Base-by-base conservation (phyloP, 1,284 basidiomycete genomes). In the Marasmius tenuissimus region DNA sequence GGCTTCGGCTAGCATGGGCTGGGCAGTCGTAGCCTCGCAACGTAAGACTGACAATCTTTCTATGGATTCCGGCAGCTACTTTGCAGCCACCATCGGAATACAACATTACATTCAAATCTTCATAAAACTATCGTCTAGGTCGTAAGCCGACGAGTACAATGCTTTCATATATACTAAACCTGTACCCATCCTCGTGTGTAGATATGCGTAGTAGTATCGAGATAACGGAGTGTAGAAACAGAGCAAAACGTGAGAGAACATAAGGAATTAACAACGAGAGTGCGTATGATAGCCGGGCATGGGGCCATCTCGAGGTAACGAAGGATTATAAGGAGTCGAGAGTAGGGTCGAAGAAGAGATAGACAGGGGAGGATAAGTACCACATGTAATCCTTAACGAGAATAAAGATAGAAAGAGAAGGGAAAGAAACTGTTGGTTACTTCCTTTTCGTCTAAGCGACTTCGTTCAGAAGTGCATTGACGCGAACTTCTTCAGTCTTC, bases 401-500 rank as follows among this genome's bases (percentile, higher is more conserved):
- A 33, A 33, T 49, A 49, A 33, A 37, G 14, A 35, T 5, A 48
- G 27, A 47, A 34, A 47, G 37, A 48, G 8, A 57, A 42, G 16
- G 38, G 34, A 57, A 33, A 48, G 27, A 40, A 49, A 35, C 47
- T 22, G 4, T 50, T 27, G 35, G 20, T 54, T n/a, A n/a, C n/a
- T n/a, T 54, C 20, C 37, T 5, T 38, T n/a, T 38, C 14, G 27
- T 18, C 34, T 47, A 35, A 33, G 49, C 57, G 33, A 59, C 61
- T 33, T 38, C 64, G 11, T 68, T 61, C 65, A 77, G 64, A 35
- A 68, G 63, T 61, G 73, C 75, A 48, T 74, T 74, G 56, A 73
- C 74, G 58, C 87, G 78, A 60, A 94, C 86, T 49, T 76, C 78
- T 34, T 78, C 82, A 6, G 91, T 86, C 72, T 81, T 82, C 67